These are phyloP conservation scores for Pycnococcus provasolii DNA, from an alignment of 139 green algal genomes.

Conservation along the genomic window DNA sequence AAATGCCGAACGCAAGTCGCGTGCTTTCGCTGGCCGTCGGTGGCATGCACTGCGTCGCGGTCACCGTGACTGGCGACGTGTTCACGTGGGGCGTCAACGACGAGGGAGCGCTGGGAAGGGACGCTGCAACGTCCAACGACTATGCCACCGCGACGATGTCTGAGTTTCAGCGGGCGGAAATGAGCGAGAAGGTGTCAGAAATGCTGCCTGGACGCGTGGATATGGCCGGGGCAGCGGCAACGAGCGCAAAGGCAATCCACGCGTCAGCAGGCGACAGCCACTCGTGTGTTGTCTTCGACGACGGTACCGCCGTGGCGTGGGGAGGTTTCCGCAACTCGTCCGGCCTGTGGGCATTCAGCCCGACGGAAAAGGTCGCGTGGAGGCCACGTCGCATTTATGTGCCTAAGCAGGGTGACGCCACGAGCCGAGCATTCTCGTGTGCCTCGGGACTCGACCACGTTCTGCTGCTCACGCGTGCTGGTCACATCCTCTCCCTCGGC, in stretches of 20 bases:
- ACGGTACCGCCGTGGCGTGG: conserved; percentile 14
- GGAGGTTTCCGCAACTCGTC: conserved; percentile 13
- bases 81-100: conserved; percentile 85
- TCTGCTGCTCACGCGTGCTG: not conserved
- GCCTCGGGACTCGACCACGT: conserved; percentile 19
- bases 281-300: conserved; percentile 1
- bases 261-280: conserved; percentile 19
- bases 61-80: conserved; percentile 45
- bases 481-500: conserved; percentile 21
- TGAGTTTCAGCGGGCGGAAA: no score
- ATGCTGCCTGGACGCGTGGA: conserved; percentile 16
- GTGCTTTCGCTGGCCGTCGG: conserved; percentile 46
- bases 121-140: conserved; percentile 4
- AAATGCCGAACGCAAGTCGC: conserved; percentile 2
- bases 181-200: not conserved
- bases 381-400: not conserved
- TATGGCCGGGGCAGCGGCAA: not conserved
- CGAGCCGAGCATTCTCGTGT: not conserved
- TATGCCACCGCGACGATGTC: not conserved
- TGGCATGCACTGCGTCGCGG: conserved; percentile 77
- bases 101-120: conserved; percentile 40
- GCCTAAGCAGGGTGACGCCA: not conserved
- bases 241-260: not conserved
- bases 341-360: conserved; percentile 12
- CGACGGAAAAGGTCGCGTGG: not conserved